These are phyloP conservation scores for Cordyceps sp. DNA, from an alignment of 2,329 filamentous ascomycete genomes.

Conservation along the genomic window DNA sequence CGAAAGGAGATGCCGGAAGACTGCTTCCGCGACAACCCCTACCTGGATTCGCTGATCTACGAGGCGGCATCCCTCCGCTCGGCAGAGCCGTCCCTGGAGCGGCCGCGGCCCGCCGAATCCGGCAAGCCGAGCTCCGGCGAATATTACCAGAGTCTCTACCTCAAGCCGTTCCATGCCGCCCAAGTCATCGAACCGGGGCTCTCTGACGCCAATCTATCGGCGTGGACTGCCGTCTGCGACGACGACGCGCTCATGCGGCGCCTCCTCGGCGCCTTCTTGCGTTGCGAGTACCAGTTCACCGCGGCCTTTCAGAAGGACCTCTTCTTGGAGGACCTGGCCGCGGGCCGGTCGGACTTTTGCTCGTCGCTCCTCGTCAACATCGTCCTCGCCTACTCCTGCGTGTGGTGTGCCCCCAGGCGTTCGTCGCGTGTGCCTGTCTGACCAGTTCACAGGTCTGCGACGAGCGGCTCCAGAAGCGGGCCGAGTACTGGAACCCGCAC, in stretches of 20 bases:
- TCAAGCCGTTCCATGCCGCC: slow-evolving; percentile 20
- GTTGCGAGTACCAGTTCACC: slow-evolving; percentile 19
- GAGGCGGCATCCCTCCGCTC: slow-evolving; percentile 6
- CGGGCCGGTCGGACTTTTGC: slow-evolving; percentile 15
- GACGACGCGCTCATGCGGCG: slow-evolving; percentile 19
- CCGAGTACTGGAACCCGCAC: slow-evolving; percentile 18
- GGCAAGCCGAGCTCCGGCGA: slow-evolving; percentile 1
- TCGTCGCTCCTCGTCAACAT: slow-evolving; percentile 22
- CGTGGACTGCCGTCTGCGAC: slow-evolving; percentile 18
- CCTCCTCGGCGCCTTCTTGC: slow-evolving; percentile 11
- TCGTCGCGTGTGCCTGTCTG: neutral
- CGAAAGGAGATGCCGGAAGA: slow-evolving; percentile 7
- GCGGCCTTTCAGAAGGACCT: slow-evolving; percentile 20
- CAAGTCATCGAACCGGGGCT: slow-evolving; percentile 16
- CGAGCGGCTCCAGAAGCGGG: slow-evolving; percentile 9
- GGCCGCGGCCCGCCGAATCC: neutral
- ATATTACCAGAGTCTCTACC: slow-evolving; percentile 9
- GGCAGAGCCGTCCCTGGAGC: neutral
- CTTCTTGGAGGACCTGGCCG: slow-evolving; percentile 21
- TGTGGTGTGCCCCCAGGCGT: slow-evolving; percentile 7
- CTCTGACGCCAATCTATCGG: slow-evolving; percentile 11
- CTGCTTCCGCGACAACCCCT: slow-evolving; percentile 8
- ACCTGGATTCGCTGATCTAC: slow-evolving; percentile 11
- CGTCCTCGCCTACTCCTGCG: slow-evolving; percentile 18
- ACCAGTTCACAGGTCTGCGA: slow-evolving; percentile 12